Evolutionary conservation across 2,329 filamentous ascomycete species (phyloP), one percentile per base, ranked within the genome.

Genomic region (Aspergillus flavus): DNA sequence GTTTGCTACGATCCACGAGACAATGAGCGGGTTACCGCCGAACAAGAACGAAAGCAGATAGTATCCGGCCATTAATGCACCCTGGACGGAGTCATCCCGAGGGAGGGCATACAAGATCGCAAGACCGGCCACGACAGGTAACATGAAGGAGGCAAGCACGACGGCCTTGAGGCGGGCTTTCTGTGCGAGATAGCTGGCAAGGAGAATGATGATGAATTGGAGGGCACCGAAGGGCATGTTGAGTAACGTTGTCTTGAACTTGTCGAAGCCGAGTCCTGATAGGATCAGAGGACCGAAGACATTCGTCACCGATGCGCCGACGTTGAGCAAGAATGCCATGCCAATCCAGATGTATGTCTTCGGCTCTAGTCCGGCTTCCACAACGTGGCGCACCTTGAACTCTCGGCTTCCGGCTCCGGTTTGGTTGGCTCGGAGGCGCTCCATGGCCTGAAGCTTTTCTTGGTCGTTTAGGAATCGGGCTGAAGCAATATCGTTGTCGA

Each of bases 1-100:
- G 73, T 91, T 91, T 9, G 85, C 87, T 6, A 91, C 83, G 62
- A 91, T 87, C 89, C 89, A 92, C 0, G 86, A 84, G 0, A 91
- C 85, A 30, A 90, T 85, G 11, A 91, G 78, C 0, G 88, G 88
- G 68, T 89, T 90, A 1, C 84, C 86, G 1, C 87, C 87, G 64
- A 87, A 91, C 10, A 91, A 78, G 73, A 90, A 91, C 0, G 87
- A 85, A 0, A 90, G 81, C 2, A 91, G 79, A 68, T 91, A 91
- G 73, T 90, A 91, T 0, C 84, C 87, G 0, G 81, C 83, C 2
- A 91, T 79, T 2, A 89, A 71, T 0, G 81, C 76, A 0, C 82
- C 79, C 52, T 81, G 79, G n/a, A 82, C 73, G 1, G 77, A 73
- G 0, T 75, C 70, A 1, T 63, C 65, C 36, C 82, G 78, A 32